These are phyloP conservation scores for Arabidopsis hybrid DNA, from an alignment of 441 rosid species.

Conservation along the genomic window DNA sequence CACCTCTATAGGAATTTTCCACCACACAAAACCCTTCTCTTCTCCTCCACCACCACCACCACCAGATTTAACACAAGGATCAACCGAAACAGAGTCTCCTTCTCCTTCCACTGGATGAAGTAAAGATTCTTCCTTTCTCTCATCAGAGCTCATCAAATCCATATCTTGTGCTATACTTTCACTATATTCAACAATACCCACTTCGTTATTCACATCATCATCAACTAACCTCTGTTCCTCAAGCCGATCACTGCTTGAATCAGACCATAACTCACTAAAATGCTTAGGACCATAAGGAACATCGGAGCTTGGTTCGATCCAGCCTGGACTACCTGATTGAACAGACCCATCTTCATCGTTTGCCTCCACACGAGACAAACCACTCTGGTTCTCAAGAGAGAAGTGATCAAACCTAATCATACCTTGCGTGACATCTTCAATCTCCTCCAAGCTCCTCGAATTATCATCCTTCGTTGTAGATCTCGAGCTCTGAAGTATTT, in stretches of 20 bases:
- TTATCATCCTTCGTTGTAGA: constrained; percentile 38
- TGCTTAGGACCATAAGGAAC: constrained; percentile 50
- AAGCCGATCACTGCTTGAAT: constrained; percentile 72
- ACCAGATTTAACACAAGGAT: constrained; percentile 36
- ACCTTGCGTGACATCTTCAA: constrained; percentile 60
- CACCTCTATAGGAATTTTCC: constrained; percentile 82
- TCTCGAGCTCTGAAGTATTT: constrained; percentile 58
- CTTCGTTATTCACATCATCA: constrained; percentile 23
- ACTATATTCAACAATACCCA: constrained; percentile 36
- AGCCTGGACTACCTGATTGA: constrained; percentile 75
- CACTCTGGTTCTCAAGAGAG: constrained; percentile 57
- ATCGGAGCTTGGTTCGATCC: constrained; percentile 75
- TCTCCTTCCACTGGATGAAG: constrained; percentile 13
- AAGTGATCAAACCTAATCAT: constrained; percentile 77
- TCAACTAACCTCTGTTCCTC: constrained; percentile 59
- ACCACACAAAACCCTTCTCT: constrained; percentile 58
- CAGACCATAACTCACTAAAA: constrained; percentile 73
- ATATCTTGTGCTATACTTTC: constrained; percentile 47
- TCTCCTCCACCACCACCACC: constrained; percentile 49
- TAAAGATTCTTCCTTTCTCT: constrained; percentile 31
- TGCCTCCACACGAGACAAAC: constrained; percentile 42
- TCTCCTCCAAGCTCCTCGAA: constrained; percentile 49
- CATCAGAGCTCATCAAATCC: constrained; percentile 43
- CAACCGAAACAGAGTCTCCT: constrained; percentile 39
- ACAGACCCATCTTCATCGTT: constrained; percentile 53